These are phyloP conservation scores for Agaricus bisporus DNA, from an alignment of 768 basidiomycete genomes.

Conservation along the genomic window DNA sequence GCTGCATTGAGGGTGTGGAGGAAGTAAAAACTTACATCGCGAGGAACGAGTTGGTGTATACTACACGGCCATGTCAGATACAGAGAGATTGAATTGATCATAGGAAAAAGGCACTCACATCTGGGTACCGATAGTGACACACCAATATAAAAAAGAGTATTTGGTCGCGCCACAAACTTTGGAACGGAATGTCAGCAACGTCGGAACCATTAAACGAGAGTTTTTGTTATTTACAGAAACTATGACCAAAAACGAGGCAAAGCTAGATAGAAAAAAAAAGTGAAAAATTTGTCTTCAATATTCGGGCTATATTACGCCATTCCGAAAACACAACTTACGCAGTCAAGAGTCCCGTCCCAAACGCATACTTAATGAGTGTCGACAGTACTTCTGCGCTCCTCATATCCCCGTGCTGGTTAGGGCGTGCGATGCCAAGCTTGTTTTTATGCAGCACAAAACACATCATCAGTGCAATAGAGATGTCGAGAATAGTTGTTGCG, in stretches of 20 bases:
- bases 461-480: slow-evolving; percentile 25
- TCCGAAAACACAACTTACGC: slow-evolving; percentile 14
- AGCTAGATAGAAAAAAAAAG: slow-evolving; percentile 10
- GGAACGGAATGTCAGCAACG: too few relatives aligned
- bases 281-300: too few relatives aligned
- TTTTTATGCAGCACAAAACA: slow-evolving; percentile 26
- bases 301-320: too few relatives aligned
- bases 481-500: slow-evolving; percentile 24
- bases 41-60: slow-evolving; percentile 17
- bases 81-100: background rate
- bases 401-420: background rate
- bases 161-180: slow-evolving; percentile 25
- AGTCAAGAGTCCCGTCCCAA: slow-evolving; percentile 26
- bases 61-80: background rate
- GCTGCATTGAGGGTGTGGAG: too few relatives aligned
- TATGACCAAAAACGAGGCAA: slow-evolving; percentile 24
- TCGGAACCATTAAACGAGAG: too few relatives aligned
- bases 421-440: slow-evolving; percentile 1
- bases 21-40: slow-evolving; percentile 11
- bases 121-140: slow-evolving; percentile 26
- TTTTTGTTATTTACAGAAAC: slow-evolving; percentile 17
- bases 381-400: slow-evolving; percentile 21
- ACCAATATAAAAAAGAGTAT: slow-evolving; percentile 24
- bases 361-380: slow-evolving; percentile 24
- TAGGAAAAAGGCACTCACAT: slow-evolving; percentile 15